These are phyloP conservation scores for Lizanozyma gosingica DNA, from an alignment of 1,139 yeast genomes.

Conservation along the genomic window DNA sequence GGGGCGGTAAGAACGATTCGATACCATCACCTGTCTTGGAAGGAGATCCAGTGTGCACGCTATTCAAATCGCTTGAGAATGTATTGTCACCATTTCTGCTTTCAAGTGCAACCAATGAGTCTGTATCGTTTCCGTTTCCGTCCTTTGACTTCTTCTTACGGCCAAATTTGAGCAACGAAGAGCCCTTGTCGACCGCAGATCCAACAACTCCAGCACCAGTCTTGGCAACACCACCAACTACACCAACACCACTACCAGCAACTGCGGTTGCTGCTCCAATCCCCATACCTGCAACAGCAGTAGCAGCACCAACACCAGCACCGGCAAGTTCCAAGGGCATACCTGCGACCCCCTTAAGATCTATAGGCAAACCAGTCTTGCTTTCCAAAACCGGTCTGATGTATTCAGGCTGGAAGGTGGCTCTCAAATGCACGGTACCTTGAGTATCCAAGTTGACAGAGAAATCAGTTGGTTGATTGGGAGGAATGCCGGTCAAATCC, in stretches of 20 bases:
- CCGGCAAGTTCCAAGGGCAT: slow-evolving; percentile 42
- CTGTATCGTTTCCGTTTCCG: slow-evolving; percentile 1
- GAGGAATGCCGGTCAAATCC: slow-evolving; percentile 41
- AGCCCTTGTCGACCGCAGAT: slow-evolving; percentile 7
- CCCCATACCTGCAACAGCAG: slow-evolving; percentile 23
- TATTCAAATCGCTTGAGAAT: slow-evolving; percentile 6
- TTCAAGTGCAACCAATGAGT: background rate
- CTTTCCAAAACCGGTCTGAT: slow-evolving; percentile 47
- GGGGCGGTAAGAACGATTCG: slow-evolving; percentile 2
- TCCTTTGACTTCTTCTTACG: slow-evolving; percentile 4
- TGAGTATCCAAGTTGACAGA: slow-evolving; percentile 47
- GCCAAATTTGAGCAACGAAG: slow-evolving; percentile 4
- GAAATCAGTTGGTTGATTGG: slow-evolving; percentile 36
- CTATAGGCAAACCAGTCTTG: slow-evolving; percentile 32
- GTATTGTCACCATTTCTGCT: slow-evolving; percentile 9
- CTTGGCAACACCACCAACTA: slow-evolving; percentile 35
- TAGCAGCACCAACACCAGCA: slow-evolving; percentile 29
- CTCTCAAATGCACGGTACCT: slow-evolving; percentile 47
- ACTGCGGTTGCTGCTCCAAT: slow-evolving; percentile 14
- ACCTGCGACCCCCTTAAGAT: slow-evolving; percentile 31
- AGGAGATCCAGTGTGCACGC: slow-evolving; percentile 3
- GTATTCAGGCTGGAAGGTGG: slow-evolving; percentile 57
- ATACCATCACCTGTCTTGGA: slow-evolving; percentile 3
- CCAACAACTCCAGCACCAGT: slow-evolving; percentile 29
- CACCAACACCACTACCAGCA: slow-evolving; percentile 20